These are phyloP conservation scores for Pythium coloratum DNA, from an alignment of 352 stramenopile genomes.

Conservation along the genomic window DNA sequence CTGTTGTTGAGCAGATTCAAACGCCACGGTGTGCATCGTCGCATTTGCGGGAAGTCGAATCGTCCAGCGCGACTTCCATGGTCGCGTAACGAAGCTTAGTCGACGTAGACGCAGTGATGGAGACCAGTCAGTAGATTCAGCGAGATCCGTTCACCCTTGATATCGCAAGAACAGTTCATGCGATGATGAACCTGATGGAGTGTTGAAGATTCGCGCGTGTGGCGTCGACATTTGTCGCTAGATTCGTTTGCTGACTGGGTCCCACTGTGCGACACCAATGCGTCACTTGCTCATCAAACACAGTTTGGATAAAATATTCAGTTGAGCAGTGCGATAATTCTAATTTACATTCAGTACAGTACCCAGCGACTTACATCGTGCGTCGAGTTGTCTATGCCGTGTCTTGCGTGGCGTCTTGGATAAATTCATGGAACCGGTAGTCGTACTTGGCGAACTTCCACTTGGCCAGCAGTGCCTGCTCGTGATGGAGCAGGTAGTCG, in stretches of 20 bases:
- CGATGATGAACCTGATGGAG: neutral
- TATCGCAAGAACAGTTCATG: neutral
- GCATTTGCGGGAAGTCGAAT: neutral
- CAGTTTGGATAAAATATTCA: neutral
- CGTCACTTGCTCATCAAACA: neutral
- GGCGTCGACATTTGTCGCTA: neutral
- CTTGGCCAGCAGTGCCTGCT: constrained; percentile 35
- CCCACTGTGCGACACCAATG: neutral
- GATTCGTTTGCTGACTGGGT: constrained; percentile 5
- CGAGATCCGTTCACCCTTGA: neutral
- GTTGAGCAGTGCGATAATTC: neutral
- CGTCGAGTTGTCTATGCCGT: neutral
- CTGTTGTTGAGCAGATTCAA: neutral
- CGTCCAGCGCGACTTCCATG: neutral
- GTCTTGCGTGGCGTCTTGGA: constrained; percentile 24
- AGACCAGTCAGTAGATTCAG: neutral
- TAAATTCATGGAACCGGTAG: constrained; percentile 48
- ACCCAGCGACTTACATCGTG: neutral
- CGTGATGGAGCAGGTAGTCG: constrained; percentile 38
- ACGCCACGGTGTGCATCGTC: neutral
- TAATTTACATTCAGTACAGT: neutral
- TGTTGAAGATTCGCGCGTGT: neutral
- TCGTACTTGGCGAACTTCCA: constrained; percentile 59
- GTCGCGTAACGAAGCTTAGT: constrained; percentile 7
- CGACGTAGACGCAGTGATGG: neutral